phyloP scores from a whole-genome alignment of 2,329 filamentous ascomycete species.

The Claviceps humidiphila region DNA sequence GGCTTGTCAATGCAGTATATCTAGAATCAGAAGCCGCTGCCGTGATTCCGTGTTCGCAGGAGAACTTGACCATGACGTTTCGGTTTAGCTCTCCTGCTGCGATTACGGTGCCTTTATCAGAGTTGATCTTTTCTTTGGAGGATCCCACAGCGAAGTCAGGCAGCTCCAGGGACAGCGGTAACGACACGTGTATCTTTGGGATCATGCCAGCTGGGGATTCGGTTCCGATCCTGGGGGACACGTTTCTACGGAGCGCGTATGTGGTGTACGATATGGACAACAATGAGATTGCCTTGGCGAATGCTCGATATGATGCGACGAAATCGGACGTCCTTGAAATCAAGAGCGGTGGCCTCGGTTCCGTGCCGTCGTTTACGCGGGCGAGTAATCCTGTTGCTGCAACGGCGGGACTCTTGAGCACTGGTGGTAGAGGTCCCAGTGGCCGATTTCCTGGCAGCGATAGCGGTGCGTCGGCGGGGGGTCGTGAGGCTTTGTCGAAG shows the following conservation, averaged over 20 bases:
- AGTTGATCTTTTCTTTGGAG: conserved; percentile 43
- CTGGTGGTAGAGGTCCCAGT: neutral
- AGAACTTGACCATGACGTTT: conserved; percentile 33
- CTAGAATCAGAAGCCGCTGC: conserved; percentile 38
- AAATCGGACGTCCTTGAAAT: conserved; percentile 41
- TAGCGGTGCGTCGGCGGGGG: neutral
- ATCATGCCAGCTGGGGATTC: conserved; percentile 43
- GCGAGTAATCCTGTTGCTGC: conserved; percentile 37
- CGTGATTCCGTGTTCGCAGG: conserved; percentile 45
- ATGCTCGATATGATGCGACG: conserved; percentile 46
- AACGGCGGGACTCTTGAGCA: conserved; percentile 12
- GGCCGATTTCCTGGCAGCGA: neutral
- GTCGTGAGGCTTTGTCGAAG: neutral
- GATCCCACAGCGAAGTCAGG: conserved; percentile 25
- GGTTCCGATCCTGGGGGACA: conserved; percentile 56
- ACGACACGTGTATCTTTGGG: conserved; percentile 51
- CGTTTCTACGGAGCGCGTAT: conserved; percentile 62
- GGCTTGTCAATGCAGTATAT: conserved; percentile 45
- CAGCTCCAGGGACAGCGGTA: conserved; percentile 39
- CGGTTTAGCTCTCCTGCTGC: conserved; percentile 33
- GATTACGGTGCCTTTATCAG: conserved; percentile 43
- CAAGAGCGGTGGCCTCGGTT: conserved; percentile 24
- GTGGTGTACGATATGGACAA: conserved; percentile 63
- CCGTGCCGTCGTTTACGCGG: neutral
- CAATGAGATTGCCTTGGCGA: conserved; percentile 57